Evolutionary conservation across 2,329 filamentous ascomycete genomes (phyloP).

Genomic region (Neonectria ditissima): DNA sequence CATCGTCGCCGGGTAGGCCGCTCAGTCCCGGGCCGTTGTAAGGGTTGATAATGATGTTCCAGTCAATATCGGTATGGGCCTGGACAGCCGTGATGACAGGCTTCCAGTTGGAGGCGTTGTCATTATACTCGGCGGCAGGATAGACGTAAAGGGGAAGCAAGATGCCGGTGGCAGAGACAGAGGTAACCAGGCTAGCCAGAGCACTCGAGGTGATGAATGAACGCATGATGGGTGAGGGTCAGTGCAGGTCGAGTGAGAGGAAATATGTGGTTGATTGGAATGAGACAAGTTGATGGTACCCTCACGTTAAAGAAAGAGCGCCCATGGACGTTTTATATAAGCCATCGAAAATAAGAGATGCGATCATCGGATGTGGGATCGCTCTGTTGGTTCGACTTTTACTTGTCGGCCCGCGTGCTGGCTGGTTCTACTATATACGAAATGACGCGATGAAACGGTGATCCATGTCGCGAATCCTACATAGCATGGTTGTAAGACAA

Average conservation of each 20-base stretch:
- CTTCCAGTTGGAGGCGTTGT: constrained; percentile 40
- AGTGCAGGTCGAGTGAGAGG: background rate
- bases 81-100: constrained; percentile 32
- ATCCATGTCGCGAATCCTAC: constrained; percentile 15
- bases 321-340: background rate
- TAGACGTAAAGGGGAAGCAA: constrained; percentile 41
- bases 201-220: background rate
- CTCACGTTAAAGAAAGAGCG: background rate
- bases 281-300: background rate
- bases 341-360: no score
- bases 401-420: no score
- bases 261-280: background rate
- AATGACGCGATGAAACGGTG: background rate
- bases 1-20: constrained; percentile 35
- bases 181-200: constrained; percentile 13
- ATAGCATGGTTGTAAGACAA: constrained; percentile 12
- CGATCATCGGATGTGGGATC: background rate
- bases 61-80: constrained; percentile 23
- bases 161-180: constrained; percentile 30
- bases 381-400: background rate
- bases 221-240: constrained; percentile 6
- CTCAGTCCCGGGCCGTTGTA: constrained; percentile 37
- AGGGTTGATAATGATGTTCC: constrained; percentile 38
- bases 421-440: background rate
- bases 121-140: constrained; percentile 32